Percentiles rank a stretch among this genome's conserved stretches.
Conservation (phyloP, 208 protist genomes). For the Crithidia expoeki region DNA sequence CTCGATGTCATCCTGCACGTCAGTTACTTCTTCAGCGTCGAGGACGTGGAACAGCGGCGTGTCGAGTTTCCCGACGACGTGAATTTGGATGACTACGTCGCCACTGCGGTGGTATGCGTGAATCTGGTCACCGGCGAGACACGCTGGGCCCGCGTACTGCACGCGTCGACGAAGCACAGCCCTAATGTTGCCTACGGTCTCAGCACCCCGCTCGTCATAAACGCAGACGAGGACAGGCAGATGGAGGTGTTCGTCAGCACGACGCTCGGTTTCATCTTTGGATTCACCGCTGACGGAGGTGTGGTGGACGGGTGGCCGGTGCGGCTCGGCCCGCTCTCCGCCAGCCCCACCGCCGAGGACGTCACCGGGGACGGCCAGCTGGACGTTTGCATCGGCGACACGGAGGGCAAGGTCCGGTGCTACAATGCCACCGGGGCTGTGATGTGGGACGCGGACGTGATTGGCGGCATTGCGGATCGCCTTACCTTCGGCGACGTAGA, state of each 20-base stretch:
- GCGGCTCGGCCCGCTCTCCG: slow-evolving; percentile 75
- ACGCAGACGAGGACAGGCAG: slow-evolving; percentile 61
- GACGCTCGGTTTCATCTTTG: slow-evolving; percentile 75
- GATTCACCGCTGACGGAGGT: slow-evolving; percentile 60
- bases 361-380: slow-evolving; percentile 82
- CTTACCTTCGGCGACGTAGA: slow-evolving; percentile 91
- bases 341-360: slow-evolving; percentile 77
- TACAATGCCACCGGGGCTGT: slow-evolving; percentile 67
- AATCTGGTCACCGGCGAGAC: slow-evolving; percentile 81
- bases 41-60: slow-evolving; percentile 25
- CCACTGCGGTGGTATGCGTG: slow-evolving; percentile 87
- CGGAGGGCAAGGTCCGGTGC: slow-evolving; percentile 86
- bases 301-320: slow-evolving; percentile 63
- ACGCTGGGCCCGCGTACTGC: slow-evolving; percentile 85
- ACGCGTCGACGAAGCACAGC: slow-evolving; percentile 75
- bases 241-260: slow-evolving; percentile 83
- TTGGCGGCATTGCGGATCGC: slow-evolving; percentile 62
- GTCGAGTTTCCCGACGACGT: slow-evolving; percentile 40
- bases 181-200: slow-evolving; percentile 66
- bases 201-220: slow-evolving; percentile 76
- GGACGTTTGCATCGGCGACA: slow-evolving; percentile 89
- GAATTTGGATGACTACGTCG: slow-evolving; percentile 77
- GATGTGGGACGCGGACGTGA: slow-evolving; percentile 72
- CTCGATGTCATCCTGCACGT: slow-evolving; percentile 89
- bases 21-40: slow-evolving; percentile 91